Percentiles rank a stretch among this genome's conserved stretches.
Conservation (phyloP, 768 basidiomycete species). For the Rhizopogon salebrosus region DNA sequence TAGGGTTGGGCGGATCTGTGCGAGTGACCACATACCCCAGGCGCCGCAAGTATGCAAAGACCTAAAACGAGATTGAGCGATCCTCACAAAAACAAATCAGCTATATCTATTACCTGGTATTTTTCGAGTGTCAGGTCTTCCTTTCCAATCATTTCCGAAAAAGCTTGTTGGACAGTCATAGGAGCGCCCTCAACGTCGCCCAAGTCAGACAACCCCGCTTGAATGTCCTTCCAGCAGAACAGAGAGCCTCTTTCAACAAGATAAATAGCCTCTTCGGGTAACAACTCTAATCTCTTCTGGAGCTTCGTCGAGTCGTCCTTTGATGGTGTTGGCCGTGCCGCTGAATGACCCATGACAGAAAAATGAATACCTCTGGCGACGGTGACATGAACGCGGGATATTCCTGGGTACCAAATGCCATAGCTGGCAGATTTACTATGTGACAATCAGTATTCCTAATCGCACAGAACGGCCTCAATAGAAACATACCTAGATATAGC, state of each 20-base stretch:
- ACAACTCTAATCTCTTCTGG: slow-evolving; percentile 70
- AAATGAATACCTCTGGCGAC: slow-evolving; percentile 82
- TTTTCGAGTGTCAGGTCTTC: slow-evolving; percentile 77
- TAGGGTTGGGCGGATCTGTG: slow-evolving; percentile 51
- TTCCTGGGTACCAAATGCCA: slow-evolving; percentile 69
- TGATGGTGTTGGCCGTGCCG: slow-evolving; percentile 39
- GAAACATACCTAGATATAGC: slow-evolving; percentile 63
- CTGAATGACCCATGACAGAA: slow-evolving; percentile 74
- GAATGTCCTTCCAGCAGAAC: slow-evolving; percentile 69
- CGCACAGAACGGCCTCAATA: not conserved
- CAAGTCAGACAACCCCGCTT: slow-evolving; percentile 19
- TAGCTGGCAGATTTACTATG: slow-evolving; percentile 74
- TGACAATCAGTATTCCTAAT: too few species aligned
- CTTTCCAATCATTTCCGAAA: slow-evolving; percentile 75
- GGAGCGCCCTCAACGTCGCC: slow-evolving; percentile 54
- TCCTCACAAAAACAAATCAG: not conserved
- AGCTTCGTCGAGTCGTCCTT: slow-evolving; percentile 36
- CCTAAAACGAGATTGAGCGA: slow-evolving; percentile 38
- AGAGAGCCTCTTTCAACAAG: slow-evolving; percentile 86
- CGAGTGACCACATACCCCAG: slow-evolving; percentile 87
- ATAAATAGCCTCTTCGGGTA: slow-evolving; percentile 95
- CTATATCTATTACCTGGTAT: slow-evolving; percentile 63
- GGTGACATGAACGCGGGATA: slow-evolving; percentile 62
- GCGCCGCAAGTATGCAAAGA: slow-evolving; percentile 88
- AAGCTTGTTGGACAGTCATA: slow-evolving; percentile 92